Base-by-base conservation (phyloP, 495 filamentous ascomycete species). In the Hypoxylon rickii region DNA sequence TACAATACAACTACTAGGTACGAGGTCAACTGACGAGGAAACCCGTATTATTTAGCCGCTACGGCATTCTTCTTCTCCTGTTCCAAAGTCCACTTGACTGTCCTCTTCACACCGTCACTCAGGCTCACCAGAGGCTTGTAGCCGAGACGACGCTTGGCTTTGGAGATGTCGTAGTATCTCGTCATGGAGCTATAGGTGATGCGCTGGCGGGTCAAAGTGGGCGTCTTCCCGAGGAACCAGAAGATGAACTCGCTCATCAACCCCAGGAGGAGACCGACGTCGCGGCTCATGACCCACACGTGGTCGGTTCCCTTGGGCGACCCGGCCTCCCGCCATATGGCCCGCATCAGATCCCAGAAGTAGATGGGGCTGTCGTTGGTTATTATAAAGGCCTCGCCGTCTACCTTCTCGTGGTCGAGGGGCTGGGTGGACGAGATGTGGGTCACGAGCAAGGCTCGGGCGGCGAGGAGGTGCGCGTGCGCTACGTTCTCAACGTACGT, bases 361-460 rank as follows among this genome's bases (percentile, higher is more conserved):
- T 96, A 96, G 17, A 96, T 78, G 0, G 94, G 94, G 46, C 80
- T 77, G 65, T 89, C 92, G 70, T 98, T 97, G 53, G 94, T 97
- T 71, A 98, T 86, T 70, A 96, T 83, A 82, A 97, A 98, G 17
- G 88, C 88, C 70, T 97, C 92, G 32, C 94, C 94, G 66, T 97
- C 94, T 10, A 96, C 89, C 20, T 78, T 79, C 72, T 95, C 90
- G 65, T 86, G 73, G 68, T 89, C 85, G 18, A 92, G 77, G 7
- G 87, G 84, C 11, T 75, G 74, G 33, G 76, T 81, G 29, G 77
- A 70, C 33, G 82, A 70, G 21, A 78, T 71, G 44, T 83, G 73
- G 10, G 80, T 81, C 16, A 73, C 70, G 26, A 96, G 74, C 11
- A 98, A 83, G n/a, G 86, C 87, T 29, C 78, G 77, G 1, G 90